Evolutionary conservation across 768 basidiomycete genomes (phyloP).

Genomic region (Phlebiopsis flavidoalba): DNA sequence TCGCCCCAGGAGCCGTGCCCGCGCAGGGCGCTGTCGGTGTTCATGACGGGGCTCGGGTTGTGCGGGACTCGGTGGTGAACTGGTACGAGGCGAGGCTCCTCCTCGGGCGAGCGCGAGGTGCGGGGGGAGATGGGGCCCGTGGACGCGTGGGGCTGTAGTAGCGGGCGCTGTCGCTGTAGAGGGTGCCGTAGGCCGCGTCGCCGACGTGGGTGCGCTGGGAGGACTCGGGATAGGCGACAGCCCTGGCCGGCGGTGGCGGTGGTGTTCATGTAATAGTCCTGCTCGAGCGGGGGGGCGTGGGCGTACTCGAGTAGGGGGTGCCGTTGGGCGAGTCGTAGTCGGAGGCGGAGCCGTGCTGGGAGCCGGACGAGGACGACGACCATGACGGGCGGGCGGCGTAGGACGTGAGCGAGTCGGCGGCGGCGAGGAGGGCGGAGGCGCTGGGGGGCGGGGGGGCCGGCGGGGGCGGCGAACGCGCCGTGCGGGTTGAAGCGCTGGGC

Average conservation of each 20-base stretch:
- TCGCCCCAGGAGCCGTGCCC: conserved; percentile 6
- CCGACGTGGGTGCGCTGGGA: conserved; percentile 26
- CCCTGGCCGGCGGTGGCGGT: conserved; percentile 8
- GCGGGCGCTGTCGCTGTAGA: conserved; percentile 16
- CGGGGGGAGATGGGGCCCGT: conserved; percentile 4
- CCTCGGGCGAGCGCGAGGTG: conserved; percentile 7
- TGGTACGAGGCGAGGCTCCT: conserved; percentile 5
- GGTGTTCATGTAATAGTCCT: conserved; percentile 15
- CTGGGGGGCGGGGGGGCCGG: conserved; percentile 2
- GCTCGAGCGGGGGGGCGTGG: conserved; percentile 13
- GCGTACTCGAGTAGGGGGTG: conserved; percentile 17
- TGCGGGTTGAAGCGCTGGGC: conserved; percentile 7
- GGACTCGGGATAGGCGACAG: conserved; percentile 26
- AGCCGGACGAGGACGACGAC: conserved; percentile 12
- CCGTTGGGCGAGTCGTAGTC: conserved; percentile 17
- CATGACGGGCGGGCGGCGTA: conserved; percentile 17
- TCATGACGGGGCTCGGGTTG: background rate
- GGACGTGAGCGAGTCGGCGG: conserved; percentile 12
- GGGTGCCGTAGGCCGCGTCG: conserved; percentile 16
- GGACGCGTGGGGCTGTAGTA: conserved; percentile 6
- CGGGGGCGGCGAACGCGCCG: background rate
- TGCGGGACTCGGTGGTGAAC: background rate
- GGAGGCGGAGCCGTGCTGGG: conserved; percentile 13
- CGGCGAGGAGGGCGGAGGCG: background rate
- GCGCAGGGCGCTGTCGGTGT: background rate